These are phyloP conservation scores for Syzygium aromaticum DNA, from an alignment of 345 rosid species.

Conservation along the genomic window DNA sequence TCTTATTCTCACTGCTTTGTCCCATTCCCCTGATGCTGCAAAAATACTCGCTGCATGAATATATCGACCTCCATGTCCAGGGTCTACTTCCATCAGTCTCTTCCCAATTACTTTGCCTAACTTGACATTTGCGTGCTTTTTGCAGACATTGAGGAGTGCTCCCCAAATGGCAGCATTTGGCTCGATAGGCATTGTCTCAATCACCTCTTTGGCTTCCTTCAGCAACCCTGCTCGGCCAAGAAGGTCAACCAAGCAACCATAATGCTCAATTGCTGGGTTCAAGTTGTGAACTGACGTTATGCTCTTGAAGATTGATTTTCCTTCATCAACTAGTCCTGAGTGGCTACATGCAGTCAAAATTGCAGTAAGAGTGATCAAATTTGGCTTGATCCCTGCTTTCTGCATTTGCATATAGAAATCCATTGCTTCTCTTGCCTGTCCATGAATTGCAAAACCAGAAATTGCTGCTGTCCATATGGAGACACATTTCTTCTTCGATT, in stretches of 20 bases:
- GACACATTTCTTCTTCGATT: slow-evolving; percentile 27
- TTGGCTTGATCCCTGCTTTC: slow-evolving; percentile 48
- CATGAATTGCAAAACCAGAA: slow-evolving; percentile 56
- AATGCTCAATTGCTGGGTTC: slow-evolving; percentile 64
- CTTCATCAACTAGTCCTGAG: slow-evolving; percentile 51
- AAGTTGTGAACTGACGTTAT: slow-evolving; percentile 31
- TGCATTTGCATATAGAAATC: slow-evolving; percentile 45
- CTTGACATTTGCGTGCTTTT: slow-evolving; percentile 34
- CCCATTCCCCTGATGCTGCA: slow-evolving; percentile 48
- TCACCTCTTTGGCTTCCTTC: slow-evolving; percentile 35
- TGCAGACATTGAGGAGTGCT: slow-evolving; percentile 57
- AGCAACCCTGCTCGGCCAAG: slow-evolving; percentile 68
- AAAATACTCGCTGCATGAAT: slow-evolving; percentile 52
- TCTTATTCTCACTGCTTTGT: slow-evolving; percentile 45
- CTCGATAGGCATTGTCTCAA: slow-evolving; percentile 43
- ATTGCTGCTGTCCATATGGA: slow-evolving; percentile 61
- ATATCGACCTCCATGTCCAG: slow-evolving; percentile 48
- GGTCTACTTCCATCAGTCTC: slow-evolving; percentile 34
- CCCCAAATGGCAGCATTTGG: slow-evolving; percentile 68
- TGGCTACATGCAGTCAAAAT: slow-evolving; percentile 65
- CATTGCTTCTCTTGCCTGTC: slow-evolving; percentile 53
- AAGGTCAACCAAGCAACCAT: slow-evolving; percentile 76
- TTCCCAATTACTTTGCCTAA: slow-evolving; percentile 52
- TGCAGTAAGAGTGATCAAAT: slow-evolving; percentile 55
- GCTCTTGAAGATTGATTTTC: slow-evolving; percentile 36